Evolutionary conservation across 208 protist species (phyloP).

Genomic region (Leishmania major): DNA sequence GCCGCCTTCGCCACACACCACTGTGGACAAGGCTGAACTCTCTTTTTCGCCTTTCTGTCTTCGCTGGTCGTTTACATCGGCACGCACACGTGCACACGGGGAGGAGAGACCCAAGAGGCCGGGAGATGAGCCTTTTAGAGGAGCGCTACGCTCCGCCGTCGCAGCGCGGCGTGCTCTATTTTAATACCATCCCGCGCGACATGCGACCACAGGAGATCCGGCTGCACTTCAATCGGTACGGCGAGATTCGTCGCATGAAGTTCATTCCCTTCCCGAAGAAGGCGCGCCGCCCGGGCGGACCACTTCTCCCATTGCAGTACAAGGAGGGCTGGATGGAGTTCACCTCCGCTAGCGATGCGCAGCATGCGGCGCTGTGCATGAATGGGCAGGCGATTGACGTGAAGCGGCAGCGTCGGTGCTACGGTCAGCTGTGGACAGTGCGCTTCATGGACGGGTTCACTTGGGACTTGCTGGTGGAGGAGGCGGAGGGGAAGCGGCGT

Average conservation of each 20-base stretch:
- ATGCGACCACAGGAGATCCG: slow-evolving; percentile 80
- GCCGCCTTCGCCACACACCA: not conserved
- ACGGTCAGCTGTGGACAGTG: slow-evolving; percentile 83
- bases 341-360: slow-evolving; percentile 40
- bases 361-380: slow-evolving; percentile 47
- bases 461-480: slow-evolving; percentile 66
- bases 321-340: slow-evolving; percentile 87
- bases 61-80: not conserved
- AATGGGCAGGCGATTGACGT: slow-evolving; percentile 67
- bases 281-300: slow-evolving; percentile 63
- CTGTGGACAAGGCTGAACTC: too few relatives aligned
- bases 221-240: slow-evolving; percentile 71
- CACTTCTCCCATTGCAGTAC: slow-evolving; percentile 73
- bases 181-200: slow-evolving; percentile 73
- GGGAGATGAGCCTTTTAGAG: slow-evolving; percentile 15
- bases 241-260: slow-evolving; percentile 64
- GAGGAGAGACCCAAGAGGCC: not conserved
- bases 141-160: slow-evolving; percentile 38
- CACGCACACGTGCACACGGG: not conserved
- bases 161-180: slow-evolving; percentile 75
- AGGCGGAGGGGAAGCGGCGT: slow-evolving; percentile 58
- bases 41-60: not conserved
- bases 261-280: slow-evolving; percentile 84
- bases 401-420: slow-evolving; percentile 66
- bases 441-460: slow-evolving; percentile 61